Evolutionary conservation across 495 filamentous ascomycete species (phyloP).

Genomic region (Penicillium angulare): DNA sequence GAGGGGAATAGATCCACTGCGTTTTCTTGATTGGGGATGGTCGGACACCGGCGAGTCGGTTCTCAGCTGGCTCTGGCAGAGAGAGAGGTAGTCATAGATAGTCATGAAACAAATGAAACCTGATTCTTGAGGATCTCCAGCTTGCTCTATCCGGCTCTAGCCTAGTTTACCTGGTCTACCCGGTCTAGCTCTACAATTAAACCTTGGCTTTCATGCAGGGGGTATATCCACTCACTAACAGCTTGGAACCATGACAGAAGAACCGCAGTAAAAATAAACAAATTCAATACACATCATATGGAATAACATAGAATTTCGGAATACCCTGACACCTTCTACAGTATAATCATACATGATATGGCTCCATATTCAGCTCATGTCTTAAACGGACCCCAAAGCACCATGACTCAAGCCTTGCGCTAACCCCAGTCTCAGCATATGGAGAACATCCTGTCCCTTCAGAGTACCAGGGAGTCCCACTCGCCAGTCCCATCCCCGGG

Average conservation of each 20-base stretch:
- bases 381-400: conserved; percentile 31
- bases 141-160: too few species aligned
- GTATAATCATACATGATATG: conserved; percentile 14
- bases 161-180: too few species aligned
- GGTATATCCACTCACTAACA: too few species aligned
- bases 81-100: too few species aligned
- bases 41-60: background rate
- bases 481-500: conserved; percentile 86
- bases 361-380: conserved; percentile 2
- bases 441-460: conserved; percentile 65
- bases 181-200: too few species aligned
- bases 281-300: too few species aligned
- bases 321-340: too few species aligned
- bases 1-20: background rate
- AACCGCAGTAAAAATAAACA: too few species aligned
- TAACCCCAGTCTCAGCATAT: conserved; percentile 68
- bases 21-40: background rate
- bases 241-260: too few species aligned
- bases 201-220: too few species aligned
- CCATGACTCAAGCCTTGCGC: conserved; percentile 55
- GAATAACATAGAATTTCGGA: too few species aligned
- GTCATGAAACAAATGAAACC: too few species aligned
- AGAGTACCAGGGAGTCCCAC: conserved; percentile 54
- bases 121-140: background rate
- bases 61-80: conserved; percentile 3